Evolutionary conservation across 345 rosid species (phyloP).

Genomic region (Cochlearia excelsa): DNA sequence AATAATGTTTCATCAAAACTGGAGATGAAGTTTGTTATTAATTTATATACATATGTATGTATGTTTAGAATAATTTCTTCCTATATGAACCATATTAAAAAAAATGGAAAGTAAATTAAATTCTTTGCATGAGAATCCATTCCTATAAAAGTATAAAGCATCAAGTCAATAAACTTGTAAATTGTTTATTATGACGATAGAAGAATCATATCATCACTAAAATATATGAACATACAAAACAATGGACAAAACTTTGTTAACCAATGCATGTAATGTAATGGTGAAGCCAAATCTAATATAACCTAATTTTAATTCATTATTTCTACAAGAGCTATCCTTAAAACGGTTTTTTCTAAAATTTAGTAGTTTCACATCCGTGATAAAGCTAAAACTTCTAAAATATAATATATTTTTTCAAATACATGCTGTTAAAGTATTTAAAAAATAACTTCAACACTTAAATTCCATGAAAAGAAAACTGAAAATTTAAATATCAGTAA

Average conservation of each 20-base stretch:
- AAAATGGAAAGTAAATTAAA: slow-evolving; percentile 22
- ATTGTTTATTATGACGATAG: slow-evolving; percentile 10
- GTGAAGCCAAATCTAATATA: background rate
- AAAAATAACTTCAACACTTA: too few species aligned
- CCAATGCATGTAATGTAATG: slow-evolving; percentile 7
- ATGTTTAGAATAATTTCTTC: slow-evolving; percentile 8
- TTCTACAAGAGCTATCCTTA: too few species aligned
- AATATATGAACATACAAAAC: slow-evolving; percentile 5
- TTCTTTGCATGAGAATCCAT: slow-evolving; percentile 17
- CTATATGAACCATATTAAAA: slow-evolving; percentile 11
- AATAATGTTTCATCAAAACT: slow-evolving; percentile 10
- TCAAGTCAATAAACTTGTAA: slow-evolving; percentile 18
- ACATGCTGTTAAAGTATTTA: too few species aligned
- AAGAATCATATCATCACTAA: slow-evolving; percentile 26
- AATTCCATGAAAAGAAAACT: too few species aligned
- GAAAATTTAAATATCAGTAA: too few species aligned
- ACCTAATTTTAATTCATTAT: too few species aligned
- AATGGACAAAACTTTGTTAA: background rate
- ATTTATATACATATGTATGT: background rate
- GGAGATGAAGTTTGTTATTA: background rate
- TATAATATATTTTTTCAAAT: too few species aligned
- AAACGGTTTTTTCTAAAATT: too few species aligned
- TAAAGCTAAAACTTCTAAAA: too few species aligned
- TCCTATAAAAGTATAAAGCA: slow-evolving; percentile 1
- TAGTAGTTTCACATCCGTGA: too few species aligned